These are phyloP conservation scores for Stromatinia cepivora DNA, from an alignment of 2,329 filamentous ascomycete species.

Conservation along the genomic window DNA sequence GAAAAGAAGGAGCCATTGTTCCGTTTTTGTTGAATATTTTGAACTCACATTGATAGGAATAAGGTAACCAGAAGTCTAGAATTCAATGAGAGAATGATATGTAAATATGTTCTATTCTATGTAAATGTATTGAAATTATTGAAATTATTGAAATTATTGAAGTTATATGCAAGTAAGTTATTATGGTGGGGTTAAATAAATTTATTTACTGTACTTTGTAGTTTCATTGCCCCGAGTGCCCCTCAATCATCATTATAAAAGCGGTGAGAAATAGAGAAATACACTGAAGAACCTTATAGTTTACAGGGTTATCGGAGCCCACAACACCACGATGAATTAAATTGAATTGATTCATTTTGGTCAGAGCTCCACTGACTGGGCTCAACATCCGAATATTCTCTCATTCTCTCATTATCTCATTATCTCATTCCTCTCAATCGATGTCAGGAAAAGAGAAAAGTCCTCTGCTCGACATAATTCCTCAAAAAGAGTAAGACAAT, in stretches of 20 bases:
- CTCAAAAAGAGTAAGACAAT: conserved; percentile 7
- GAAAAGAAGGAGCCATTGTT: neutral
- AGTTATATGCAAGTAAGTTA: neutral
- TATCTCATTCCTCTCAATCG: neutral
- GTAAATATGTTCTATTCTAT: neutral
- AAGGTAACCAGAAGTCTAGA: neutral
- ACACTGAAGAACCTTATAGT: neutral
- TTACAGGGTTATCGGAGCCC: neutral
- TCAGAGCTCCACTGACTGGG: conserved; percentile 16
- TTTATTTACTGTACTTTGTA: neutral
- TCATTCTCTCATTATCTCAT: neutral
- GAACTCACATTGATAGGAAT: neutral
- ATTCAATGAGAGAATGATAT: neutral
- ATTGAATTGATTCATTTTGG: conserved; percentile 1
- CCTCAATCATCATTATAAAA: neutral
- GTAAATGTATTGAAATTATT: neutral
- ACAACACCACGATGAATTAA: neutral
- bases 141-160: neutral
- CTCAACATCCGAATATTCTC: conserved; percentile 1
- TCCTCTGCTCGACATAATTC: conserved; percentile 16
- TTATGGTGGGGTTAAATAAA: conserved; percentile 4
- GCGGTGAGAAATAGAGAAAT: neutral
- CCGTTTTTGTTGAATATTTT: neutral
- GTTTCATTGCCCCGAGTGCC: neutral
- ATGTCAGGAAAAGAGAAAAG: neutral